These are phyloP conservation scores for Zopfochytrium polystomum DNA, from an alignment of 371 early-diverging fungal species.

Conservation along the genomic window DNA sequence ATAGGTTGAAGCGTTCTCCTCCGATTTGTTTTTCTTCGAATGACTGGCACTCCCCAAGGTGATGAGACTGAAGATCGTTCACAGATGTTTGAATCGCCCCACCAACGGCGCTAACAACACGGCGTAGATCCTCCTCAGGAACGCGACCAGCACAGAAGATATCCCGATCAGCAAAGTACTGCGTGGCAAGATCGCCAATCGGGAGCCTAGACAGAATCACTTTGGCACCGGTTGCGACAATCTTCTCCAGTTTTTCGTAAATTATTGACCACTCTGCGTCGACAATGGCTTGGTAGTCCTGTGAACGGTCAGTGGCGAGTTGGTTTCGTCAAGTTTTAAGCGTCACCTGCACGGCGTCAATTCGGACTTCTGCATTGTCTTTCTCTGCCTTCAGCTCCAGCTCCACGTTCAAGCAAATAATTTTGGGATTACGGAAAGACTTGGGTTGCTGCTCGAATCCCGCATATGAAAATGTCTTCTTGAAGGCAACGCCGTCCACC, in stretches of 20 bases:
- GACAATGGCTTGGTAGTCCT: slow-evolving; percentile 98
- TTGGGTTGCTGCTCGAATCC: slow-evolving; percentile 99
- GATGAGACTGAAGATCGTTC: slow-evolving; percentile 76
- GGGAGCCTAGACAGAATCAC: slow-evolving; percentile 98
- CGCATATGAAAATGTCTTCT: slow-evolving; percentile 99
- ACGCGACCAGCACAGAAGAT: slow-evolving; percentile 99
- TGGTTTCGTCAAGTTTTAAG: background rate
- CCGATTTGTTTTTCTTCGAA: slow-evolving; percentile 99
- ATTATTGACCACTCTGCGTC: slow-evolving; percentile 99
- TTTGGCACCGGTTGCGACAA: slow-evolving; percentile 97
- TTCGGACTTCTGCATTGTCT: slow-evolving; percentile 99
- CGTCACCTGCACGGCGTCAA: slow-evolving; percentile 82
- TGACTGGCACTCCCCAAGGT: slow-evolving; percentile 83
- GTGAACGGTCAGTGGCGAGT: slow-evolving; percentile 6
- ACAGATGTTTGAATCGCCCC: slow-evolving; percentile 91
- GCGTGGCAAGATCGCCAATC: slow-evolving; percentile 99
- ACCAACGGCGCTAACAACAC: slow-evolving; percentile 95
- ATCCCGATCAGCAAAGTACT: slow-evolving; percentile 99
- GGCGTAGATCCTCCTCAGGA: slow-evolving; percentile 85
- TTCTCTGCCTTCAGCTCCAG: slow-evolving; percentile 99
- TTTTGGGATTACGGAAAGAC: slow-evolving; percentile 89
- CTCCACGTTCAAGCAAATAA: slow-evolving; percentile 96
- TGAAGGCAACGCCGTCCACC: slow-evolving; percentile 98
- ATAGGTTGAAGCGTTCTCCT: slow-evolving; percentile 96
- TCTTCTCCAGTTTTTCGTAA: slow-evolving; percentile 97